Conservation (phyloP, 495 filamentous ascomycete species). For the Pyronema domesticum region DNA sequence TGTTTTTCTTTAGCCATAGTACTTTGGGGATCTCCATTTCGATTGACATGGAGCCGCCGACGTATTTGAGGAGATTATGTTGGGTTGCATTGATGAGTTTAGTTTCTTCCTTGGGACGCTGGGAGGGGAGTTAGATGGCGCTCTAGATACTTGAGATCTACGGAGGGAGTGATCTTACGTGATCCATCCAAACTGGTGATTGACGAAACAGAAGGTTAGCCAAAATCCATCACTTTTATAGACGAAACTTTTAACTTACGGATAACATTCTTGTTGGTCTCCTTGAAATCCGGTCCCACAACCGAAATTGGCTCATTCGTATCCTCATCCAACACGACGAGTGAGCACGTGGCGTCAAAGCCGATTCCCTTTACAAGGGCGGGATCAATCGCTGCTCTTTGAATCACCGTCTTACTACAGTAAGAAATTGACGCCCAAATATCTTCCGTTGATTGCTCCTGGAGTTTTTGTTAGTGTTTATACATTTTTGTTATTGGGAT, state of each 20-base stretch:
- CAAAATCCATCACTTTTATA: background rate
- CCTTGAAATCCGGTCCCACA: slow-evolving; percentile 64
- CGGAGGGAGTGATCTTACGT: slow-evolving; percentile 12
- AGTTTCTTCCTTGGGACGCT: slow-evolving; percentile 76
- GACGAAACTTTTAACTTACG: slow-evolving; percentile 10
- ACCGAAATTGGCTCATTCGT: slow-evolving; percentile 80
- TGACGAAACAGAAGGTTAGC: background rate
- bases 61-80: slow-evolving; percentile 85
- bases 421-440: slow-evolving; percentile 85
- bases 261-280: slow-evolving; percentile 21
- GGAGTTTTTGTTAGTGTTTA: background rate
- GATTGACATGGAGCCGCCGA: slow-evolving; percentile 91
- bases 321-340: slow-evolving; percentile 73
- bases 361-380: slow-evolving; percentile 66
- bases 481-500: background rate
- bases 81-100: slow-evolving; percentile 77
- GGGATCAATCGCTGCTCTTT: slow-evolving; percentile 58
- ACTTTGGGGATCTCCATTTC: slow-evolving; percentile 99
- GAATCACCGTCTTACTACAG: slow-evolving; percentile 60
- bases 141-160: background rate
- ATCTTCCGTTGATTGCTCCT: slow-evolving; percentile 96
- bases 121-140: slow-evolving; percentile 22
- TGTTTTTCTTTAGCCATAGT: slow-evolving; percentile 91
- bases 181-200: slow-evolving; percentile 24
- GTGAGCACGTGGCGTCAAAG: slow-evolving; percentile 93